A percentile compares a stretch with the other conserved stretches of the same genome.
Conservation (phyloP, 768 basidiomycete species). For the Hypholoma sublateritium region DNA sequence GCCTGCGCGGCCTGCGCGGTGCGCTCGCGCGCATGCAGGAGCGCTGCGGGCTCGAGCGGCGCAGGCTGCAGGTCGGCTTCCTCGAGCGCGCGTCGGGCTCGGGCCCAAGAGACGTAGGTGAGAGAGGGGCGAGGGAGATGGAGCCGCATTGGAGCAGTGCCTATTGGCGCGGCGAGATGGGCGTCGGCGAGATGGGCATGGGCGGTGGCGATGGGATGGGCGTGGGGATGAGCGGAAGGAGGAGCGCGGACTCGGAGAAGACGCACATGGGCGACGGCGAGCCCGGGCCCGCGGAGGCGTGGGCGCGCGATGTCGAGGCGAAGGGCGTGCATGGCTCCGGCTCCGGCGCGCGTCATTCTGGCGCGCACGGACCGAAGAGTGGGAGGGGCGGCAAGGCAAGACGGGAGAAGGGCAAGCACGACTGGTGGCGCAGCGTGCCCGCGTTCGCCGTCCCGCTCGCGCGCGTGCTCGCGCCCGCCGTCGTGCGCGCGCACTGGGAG, state of each 20-base stretch:
- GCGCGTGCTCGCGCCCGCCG: slow-evolving; percentile 63
- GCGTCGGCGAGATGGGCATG: not conserved
- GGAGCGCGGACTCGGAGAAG: slow-evolving; percentile 6
- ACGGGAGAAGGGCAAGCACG: slow-evolving; percentile 27
- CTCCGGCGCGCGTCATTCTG: not conserved
- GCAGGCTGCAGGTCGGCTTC: slow-evolving; percentile 32
- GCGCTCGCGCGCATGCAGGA: slow-evolving; percentile 43
- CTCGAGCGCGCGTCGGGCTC: slow-evolving; percentile 14
- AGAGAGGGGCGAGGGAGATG: not conserved
- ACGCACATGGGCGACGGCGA: not conserved
- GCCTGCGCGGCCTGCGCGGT: slow-evolving; percentile 12
- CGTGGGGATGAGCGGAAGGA: not conserved
- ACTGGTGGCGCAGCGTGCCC: slow-evolving; percentile 55
- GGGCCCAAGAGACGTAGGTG: not conserved
- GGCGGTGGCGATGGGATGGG: not conserved
- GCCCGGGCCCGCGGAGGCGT: not conserved
- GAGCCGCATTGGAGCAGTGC: slow-evolving; percentile 20
- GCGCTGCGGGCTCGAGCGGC: slow-evolving; percentile 39
- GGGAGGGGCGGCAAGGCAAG: not conserved
- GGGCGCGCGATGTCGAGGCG: not conserved
- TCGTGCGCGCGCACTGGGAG: slow-evolving; percentile 84
- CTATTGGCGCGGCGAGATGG: slow-evolving; percentile 11
- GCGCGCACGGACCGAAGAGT: not conserved
- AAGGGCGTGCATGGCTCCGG: not conserved
- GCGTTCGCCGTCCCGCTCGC: slow-evolving; percentile 74